Conservation (phyloP, 2,329 filamentous ascomycete genomes). For the Aureobasidium lini region DNA sequence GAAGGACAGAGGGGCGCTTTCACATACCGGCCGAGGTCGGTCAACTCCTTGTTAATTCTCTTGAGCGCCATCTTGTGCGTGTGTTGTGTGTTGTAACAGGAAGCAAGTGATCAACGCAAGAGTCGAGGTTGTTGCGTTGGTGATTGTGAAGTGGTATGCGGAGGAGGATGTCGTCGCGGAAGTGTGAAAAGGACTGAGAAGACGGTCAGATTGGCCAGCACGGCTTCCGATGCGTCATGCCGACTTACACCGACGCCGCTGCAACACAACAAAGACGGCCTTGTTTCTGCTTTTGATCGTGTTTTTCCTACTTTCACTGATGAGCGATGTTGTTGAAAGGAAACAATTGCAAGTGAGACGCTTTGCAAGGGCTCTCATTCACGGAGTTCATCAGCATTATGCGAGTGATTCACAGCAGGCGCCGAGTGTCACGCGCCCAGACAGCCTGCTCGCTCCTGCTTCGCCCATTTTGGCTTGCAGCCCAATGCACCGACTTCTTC, state of each 20-base stretch:
- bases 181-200: conserved; percentile 12
- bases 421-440: neutral
- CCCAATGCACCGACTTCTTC: neutral
- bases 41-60: conserved; percentile 91
- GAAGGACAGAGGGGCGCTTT: neutral
- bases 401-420: neutral
- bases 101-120: neutral
- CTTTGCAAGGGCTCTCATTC: too few relatives aligned
- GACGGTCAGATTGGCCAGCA: conserved; percentile 8
- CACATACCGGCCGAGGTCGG: conserved; percentile 74
- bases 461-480: neutral
- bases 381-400: neutral
- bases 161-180: conserved; percentile 15
- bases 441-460: neutral
- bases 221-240: conserved; percentile 4
- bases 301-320: neutral
- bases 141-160: conserved; percentile 18
- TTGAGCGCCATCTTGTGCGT: conserved; percentile 66
- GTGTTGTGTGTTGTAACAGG: conserved; percentile 17
- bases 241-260: conserved; percentile 3
- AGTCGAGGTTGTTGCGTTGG: conserved; percentile 8
- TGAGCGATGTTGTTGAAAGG: neutral
- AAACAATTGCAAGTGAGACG: neutral
- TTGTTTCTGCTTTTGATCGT: neutral
- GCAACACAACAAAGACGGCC: conserved; percentile 6